Evolutionary conservation across 371 early-diverging fungal species (phyloP).

Genomic region (Furculomyces boomerangus): DNA sequence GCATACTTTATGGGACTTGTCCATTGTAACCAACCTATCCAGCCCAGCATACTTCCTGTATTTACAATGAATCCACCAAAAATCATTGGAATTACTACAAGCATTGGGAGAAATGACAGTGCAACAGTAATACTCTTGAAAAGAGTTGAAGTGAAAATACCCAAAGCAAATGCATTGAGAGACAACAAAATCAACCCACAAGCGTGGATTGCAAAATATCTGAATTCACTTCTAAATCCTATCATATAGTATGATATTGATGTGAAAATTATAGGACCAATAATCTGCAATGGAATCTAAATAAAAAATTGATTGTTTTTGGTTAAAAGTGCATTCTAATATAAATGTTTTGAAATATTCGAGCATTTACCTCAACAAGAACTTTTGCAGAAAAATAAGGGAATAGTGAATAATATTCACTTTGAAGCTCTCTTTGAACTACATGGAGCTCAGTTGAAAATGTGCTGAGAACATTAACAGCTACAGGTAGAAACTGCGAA

Average conservation of each 20-base stretch:
- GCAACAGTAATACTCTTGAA: slow-evolving; percentile 25
- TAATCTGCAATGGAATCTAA: slow-evolving; percentile 27
- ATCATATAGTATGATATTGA: slow-evolving; percentile 33
- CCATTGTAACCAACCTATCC: slow-evolving; percentile 37
- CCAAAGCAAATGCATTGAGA: slow-evolving; percentile 27
- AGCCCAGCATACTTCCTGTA: slow-evolving; percentile 32
- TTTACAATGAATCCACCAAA: slow-evolving; percentile 44
- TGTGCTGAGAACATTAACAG: slow-evolving; percentile 29
- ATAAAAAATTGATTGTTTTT: slow-evolving; percentile 2
- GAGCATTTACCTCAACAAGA: slow-evolving; percentile 20
- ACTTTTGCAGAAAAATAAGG: slow-evolving; percentile 35
- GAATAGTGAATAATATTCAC: slow-evolving; percentile 35
- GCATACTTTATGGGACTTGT: slow-evolving; percentile 42
- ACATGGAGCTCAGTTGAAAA: slow-evolving; percentile 33
- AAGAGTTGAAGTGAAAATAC: slow-evolving; percentile 28
- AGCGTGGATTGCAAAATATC: slow-evolving; percentile 26
- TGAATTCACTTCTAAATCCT: slow-evolving; percentile 24
- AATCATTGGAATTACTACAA: slow-evolving; percentile 26
- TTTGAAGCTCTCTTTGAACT: slow-evolving; percentile 36
- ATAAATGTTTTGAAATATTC: too few species aligned
- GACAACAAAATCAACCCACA: slow-evolving; percentile 7
- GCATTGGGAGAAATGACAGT: slow-evolving; percentile 27
- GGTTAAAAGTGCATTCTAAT: neutral
- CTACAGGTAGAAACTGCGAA: slow-evolving; percentile 24
- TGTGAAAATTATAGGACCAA: slow-evolving; percentile 26